phyloP scores from a whole-genome alignment of 2,329 filamentous ascomycete species.

The Pestalotiopsis sp. region DNA sequence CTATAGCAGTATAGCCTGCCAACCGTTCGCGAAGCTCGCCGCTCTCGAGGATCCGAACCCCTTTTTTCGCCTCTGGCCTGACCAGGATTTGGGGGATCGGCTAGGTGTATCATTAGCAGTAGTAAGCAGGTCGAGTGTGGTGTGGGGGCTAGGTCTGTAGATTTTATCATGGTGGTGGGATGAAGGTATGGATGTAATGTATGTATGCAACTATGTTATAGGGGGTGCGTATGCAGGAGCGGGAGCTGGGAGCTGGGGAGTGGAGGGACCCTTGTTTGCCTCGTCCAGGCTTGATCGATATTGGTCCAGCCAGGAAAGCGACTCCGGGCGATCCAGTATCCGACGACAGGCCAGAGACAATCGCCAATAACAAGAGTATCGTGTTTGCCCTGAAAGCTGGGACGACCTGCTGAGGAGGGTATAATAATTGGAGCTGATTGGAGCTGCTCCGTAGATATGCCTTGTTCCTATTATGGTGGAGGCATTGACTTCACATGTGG shows the following conservation, averaged over 20 bases:
- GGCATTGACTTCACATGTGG: neutral
- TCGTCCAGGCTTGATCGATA: neutral
- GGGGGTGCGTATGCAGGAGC: neutral
- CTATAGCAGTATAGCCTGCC: neutral
- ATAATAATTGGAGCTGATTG: neutral
- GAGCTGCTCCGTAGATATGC: neutral
- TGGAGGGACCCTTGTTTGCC: neutral
- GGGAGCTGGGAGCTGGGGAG: neutral
- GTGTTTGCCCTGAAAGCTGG: neutral
- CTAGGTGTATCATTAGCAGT: neutral
- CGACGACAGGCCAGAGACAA: neutral
- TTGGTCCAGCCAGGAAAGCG: neutral
- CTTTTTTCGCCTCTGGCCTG: neutral
- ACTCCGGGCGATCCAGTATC: neutral
- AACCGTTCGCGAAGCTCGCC: neutral
- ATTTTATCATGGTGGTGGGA: neutral
- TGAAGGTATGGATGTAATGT: neutral
- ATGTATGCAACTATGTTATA: neutral
- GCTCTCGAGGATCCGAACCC: neutral
- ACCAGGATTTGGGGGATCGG: neutral
- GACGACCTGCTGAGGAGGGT: neutral
- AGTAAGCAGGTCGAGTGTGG: neutral
- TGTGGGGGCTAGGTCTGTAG: neutral
- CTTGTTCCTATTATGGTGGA: neutral
- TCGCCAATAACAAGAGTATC: neutral